These are phyloP conservation scores for Candida nonsorbophila DNA, from an alignment of 805 yeast species.

Conservation along the genomic window DNA sequence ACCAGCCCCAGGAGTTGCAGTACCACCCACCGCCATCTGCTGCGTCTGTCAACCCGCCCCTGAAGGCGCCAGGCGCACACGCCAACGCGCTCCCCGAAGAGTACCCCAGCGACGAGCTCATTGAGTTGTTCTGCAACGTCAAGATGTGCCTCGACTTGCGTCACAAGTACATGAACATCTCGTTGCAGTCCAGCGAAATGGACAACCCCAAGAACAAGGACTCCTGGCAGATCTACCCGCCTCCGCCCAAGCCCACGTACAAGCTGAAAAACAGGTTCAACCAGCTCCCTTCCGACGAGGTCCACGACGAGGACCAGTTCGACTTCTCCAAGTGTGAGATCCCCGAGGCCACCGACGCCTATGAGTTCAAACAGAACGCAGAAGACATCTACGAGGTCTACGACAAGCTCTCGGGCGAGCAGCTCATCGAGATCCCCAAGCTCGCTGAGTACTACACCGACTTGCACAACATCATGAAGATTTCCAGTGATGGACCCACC, in stretches of 20 bases:
- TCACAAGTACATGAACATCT: slow-evolving; percentile 64
- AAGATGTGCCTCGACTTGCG: slow-evolving; percentile 67
- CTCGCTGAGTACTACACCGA: slow-evolving; percentile 83
- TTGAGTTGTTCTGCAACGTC: slow-evolving; percentile 58
- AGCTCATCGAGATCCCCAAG: slow-evolving; percentile 65
- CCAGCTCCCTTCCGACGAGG: slow-evolving; percentile 31
- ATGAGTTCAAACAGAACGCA: slow-evolving; percentile 43
- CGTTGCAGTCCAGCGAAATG: slow-evolving; percentile 59
- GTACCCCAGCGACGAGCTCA: slow-evolving; percentile 62
- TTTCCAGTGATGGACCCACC: slow-evolving; percentile 92
- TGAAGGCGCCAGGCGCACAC: slow-evolving; percentile 5
- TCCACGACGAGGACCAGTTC: slow-evolving; percentile 46
- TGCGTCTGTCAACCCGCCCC: slow-evolving; percentile 10
- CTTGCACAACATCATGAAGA: slow-evolving; percentile 62
- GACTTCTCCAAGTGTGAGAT: slow-evolving; percentile 51
- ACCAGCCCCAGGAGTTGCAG: slow-evolving; percentile 2
- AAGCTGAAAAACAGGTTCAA: slow-evolving; percentile 56
- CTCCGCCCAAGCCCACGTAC: slow-evolving; percentile 85
- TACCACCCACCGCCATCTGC: slow-evolving; percentile 10
- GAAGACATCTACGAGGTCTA: slow-evolving; percentile 70
- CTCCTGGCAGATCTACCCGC: slow-evolving; percentile 81
- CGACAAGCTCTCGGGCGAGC: slow-evolving; percentile 17
- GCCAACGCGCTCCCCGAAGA: slow-evolving; percentile 33
- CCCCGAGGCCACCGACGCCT: slow-evolving; percentile 42
- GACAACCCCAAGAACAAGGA: slow-evolving; percentile 80